Evolutionary conservation across 2,329 filamentous ascomycete species (phyloP).

Genomic region (Aspergillus persii): DNA sequence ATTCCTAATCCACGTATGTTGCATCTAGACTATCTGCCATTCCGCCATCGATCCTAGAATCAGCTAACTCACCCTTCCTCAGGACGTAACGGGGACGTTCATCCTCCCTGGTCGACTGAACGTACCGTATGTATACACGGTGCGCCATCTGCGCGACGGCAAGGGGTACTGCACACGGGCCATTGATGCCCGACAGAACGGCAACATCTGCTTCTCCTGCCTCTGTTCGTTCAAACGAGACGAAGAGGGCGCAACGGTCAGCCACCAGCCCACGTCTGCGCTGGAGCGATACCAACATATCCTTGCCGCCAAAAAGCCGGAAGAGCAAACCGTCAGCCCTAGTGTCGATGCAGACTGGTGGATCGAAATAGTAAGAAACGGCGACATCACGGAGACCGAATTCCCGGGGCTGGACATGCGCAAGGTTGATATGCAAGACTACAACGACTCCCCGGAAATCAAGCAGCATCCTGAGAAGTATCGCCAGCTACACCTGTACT

Average conservation of each 20-base stretch:
- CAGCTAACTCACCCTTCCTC: not conserved
- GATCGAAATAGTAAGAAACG: conserved; percentile 27
- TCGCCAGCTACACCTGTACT: conserved; percentile 48
- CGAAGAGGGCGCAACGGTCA: conserved; percentile 31
- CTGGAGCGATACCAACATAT: conserved; percentile 30
- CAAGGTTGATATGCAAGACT: conserved; percentile 53
- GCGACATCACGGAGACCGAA: conserved; percentile 26
- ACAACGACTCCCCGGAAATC: conserved; percentile 38
- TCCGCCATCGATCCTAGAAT: not conserved
- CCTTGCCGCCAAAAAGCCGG: conserved; percentile 29
- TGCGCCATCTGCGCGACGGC: conserved; percentile 52
- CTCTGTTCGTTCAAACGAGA: conserved; percentile 53
- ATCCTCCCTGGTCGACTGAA: conserved; percentile 47
- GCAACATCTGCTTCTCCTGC: conserved; percentile 52
- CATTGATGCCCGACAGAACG: conserved; percentile 52
- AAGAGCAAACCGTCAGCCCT: conserved; percentile 35
- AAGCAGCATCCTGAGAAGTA: conserved; percentile 32
- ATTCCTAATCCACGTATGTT: conserved; percentile 52
- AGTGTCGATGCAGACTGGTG: conserved; percentile 39
- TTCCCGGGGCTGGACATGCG: conserved; percentile 48
- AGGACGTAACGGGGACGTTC: conserved; percentile 56
- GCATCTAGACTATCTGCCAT: too few species aligned
- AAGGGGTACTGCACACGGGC: conserved; percentile 52
- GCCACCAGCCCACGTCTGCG: conserved; percentile 30
- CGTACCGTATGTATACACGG: conserved; percentile 51